Conservation (phyloP, 257 asterid species). For the Rehmannia glutinosa region DNA sequence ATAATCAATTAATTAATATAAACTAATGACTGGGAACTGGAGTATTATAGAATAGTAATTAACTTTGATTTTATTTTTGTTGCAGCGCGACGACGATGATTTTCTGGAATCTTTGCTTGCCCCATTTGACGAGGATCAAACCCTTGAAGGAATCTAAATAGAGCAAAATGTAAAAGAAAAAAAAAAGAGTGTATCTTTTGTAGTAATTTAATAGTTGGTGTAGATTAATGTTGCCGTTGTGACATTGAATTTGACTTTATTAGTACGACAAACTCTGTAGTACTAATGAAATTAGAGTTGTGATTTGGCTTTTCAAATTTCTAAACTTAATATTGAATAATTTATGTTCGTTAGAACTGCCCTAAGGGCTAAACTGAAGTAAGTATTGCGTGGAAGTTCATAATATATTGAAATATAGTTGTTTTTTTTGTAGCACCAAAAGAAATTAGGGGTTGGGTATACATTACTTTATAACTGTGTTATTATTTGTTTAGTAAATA, state of each 20-base stretch:
- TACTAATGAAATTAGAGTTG: background rate
- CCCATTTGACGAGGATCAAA: constrained; percentile 25
- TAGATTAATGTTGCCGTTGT: background rate
- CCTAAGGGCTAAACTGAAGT: background rate
- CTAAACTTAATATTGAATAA: background rate
- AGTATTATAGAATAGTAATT: background rate
- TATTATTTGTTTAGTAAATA: no score
- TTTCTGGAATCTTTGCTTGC: constrained; percentile 39
- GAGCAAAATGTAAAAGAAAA: no score
- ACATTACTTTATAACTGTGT: no score
- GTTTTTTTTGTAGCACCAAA: no score
- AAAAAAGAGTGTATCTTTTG: no score
- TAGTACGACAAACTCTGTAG: background rate
- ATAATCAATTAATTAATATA: background rate
- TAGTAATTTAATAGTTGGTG: no score
- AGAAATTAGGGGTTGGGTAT: no score
- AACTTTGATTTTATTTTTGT: background rate
- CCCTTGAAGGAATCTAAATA: constrained; percentile 13
- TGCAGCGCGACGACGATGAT: constrained; percentile 34
- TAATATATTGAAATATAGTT: no score
- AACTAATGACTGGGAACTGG: background rate
- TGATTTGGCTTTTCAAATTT: background rate
- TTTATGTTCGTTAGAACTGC: background rate
- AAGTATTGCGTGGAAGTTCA: background rate
- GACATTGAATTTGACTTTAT: background rate